Evolutionary conservation across 768 basidiomycete species (phyloP).

Genomic region (Daedalea quercina): DNA sequence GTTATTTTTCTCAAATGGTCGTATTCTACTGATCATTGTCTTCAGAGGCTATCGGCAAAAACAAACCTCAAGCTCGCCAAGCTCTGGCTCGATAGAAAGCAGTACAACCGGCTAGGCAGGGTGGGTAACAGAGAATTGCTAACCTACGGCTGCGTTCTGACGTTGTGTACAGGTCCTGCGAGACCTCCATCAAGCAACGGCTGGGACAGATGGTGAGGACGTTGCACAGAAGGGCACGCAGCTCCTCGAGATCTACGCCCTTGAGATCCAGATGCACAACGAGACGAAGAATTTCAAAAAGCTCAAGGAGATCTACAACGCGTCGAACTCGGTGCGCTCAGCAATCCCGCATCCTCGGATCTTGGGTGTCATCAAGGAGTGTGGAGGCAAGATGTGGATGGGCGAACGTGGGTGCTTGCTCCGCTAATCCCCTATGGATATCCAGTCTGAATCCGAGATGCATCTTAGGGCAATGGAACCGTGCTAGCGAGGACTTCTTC

Average conservation of each 20-base stretch:
- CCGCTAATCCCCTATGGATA: not conserved
- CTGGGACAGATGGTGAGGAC: constrained; percentile 61
- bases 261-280: constrained; percentile 99
- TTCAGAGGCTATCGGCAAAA: constrained; percentile 85
- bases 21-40: not conserved
- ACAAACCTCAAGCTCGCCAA: constrained; percentile 97
- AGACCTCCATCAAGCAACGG: constrained; percentile 66
- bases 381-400: constrained; percentile 99
- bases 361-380: constrained; percentile 99
- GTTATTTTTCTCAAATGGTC: not conserved
- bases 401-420: constrained; percentile 73
- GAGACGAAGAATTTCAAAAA: constrained; percentile 95
- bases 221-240: constrained; percentile 94
- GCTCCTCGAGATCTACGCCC: constrained; percentile 92
- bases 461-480: constrained; percentile 79
- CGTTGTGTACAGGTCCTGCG: constrained; percentile 52
- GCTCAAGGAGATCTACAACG: constrained; percentile 97
- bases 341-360: constrained; percentile 98
- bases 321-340: constrained; percentile 84
- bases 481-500: constrained; percentile 97
- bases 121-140: constrained; percentile 31
- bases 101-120: constrained; percentile 78
- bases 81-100: constrained; percentile 92
- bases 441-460: not conserved
- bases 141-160: not conserved